Base-by-base conservation (phyloP, 371 early-diverging fungal species). In the Blastocladiella emersonii region DNA sequence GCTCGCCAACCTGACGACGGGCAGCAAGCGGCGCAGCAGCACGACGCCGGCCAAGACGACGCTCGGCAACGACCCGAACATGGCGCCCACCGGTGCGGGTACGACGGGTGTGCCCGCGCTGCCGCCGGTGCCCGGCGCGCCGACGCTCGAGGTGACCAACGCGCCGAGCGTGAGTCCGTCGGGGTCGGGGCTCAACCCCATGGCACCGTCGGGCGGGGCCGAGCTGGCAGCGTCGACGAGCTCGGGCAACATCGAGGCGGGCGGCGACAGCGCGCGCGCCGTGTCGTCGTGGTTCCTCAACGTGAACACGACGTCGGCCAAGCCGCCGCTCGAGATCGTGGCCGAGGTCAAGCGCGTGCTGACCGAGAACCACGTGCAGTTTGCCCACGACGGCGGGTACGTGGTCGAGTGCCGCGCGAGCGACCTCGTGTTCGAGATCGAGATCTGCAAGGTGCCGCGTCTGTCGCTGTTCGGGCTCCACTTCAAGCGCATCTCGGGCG, bases 261-360 rank as follows among this genome's bases (percentile, higher is more conserved):
- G 34, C 55, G 15, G 15, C 15, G 55, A 5, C 27, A 15, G 72
- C 6, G 63, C 76, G n/a, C 71, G 75, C 19, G 61, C 73, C 1
- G 72, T 78, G 37, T 57, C 60, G 15, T 75, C 75, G 1, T 78
- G 79, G 79, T 76, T 78, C 65, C 49, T 78, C 25, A 77, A 76
- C 68, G 71, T 73, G 15, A 67, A 72, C 23, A 74, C 79, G 15
- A 78, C 79, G 19, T 67, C 74, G 27, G 48, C 66, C 30, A 75
- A 73, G 57, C 51, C 71, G 10, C 68, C 71, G 10, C 19, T 57
- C 19, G 72, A 70, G 34, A 67, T 78, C n/a, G 43, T 77, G 32
- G 66, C 36, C 8, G 69, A 76, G 63, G 63, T 77, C 10, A 34
- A 36, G 19, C 41, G 56, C 3, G 70, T 71, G 15, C 71, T 78